These are phyloP conservation scores for Phaffomyces antillensis DNA, from an alignment of 805 yeast species.

Conservation along the genomic window DNA sequence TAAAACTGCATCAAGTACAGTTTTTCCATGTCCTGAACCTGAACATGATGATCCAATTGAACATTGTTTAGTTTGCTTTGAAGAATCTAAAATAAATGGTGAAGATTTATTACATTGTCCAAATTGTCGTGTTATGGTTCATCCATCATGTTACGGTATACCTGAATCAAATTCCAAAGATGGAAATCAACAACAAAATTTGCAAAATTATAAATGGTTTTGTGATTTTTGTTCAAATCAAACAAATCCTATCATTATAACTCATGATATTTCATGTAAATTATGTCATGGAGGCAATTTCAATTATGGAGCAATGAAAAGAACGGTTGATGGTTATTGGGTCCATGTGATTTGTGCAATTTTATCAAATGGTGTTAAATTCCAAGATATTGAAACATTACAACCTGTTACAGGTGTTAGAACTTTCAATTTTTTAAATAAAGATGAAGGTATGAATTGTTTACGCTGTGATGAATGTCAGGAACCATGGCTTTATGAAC, in stretches of 20 bases:
- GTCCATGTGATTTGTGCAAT: constrained; percentile 69
- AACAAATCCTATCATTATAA: constrained; percentile 48
- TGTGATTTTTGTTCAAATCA: constrained; percentile 79
- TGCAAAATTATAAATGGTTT: constrained; percentile 46
- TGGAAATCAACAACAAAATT: neutral
- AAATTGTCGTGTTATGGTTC: constrained; percentile 65
- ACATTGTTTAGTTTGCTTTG: constrained; percentile 55
- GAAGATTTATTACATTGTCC: constrained; percentile 47
- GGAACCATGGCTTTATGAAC: constrained; percentile 41
- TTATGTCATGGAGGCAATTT: constrained; percentile 37
- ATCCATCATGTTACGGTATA: constrained; percentile 63
- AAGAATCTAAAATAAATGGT: constrained; percentile 13
- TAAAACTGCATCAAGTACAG: no score
- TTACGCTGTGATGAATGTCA: constrained; percentile 46
- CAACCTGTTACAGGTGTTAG: constrained; percentile 42
- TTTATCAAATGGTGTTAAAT: constrained; percentile 39
- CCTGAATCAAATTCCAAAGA: constrained; percentile 12
- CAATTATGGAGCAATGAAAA: constrained; percentile 40
- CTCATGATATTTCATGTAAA: constrained; percentile 48
- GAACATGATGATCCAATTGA: neutral
- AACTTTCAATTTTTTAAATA: constrained; percentile 14
- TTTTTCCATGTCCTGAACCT: neutral
- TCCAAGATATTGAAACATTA: constrained; percentile 33
- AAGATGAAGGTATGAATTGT: constrained; percentile 37
- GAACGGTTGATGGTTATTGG: constrained; percentile 68